Base-by-base conservation (phyloP, 495 filamentous ascomycete genomes). In the Immersiella caudata region DNA sequence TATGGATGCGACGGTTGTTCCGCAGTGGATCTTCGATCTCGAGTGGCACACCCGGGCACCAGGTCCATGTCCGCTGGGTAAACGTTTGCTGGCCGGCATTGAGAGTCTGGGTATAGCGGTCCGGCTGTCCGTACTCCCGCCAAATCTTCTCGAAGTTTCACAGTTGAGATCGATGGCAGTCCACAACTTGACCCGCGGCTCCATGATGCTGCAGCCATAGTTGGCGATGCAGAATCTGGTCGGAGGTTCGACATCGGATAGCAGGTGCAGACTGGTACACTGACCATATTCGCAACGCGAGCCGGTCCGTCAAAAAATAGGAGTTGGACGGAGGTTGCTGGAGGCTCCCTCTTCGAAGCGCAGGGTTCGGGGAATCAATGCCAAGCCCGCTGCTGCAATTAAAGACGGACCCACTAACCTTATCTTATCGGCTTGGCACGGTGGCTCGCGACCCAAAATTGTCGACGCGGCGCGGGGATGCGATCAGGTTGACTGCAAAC, bases 381-480 rank as follows among this genome's bases (percentile, higher is more conserved):
- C 57, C 26, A 33, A 59, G 57, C 25, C 57, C n/a, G 57, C 55
- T 18, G 33, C 25, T 26, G 26, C 4, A 33, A 8, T 21, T 27
- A 21, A 59, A 33, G 57, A 8, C 26, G 7, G 49, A 22, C 64
- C 54, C 64, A 60, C 64, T 33, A 14, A 1, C 16, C 64, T 66
- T 66, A 66, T 66, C 64, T 66, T 66, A 66, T 66, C 64, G 40
- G 35, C n/a, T 26, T 16, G 3, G 26, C 62, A 20, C 62, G 16
- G 46, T 27, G 26, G 56, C 18, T 18, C 24, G 57, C 57, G 57
- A 20, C 35, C 29, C 33, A 55, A 54, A 66, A 29, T 55, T 46
- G 40, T 46, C 40, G 40, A 46, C 40, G 25, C 33, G 57, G 33
- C 57, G 57, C 57, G 57, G 57, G 40, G 40, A 46, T 46, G 40